Evolutionary conservation across 768 basidiomycete genomes (phyloP).

Genomic region (Tephrocybe sp.): DNA sequence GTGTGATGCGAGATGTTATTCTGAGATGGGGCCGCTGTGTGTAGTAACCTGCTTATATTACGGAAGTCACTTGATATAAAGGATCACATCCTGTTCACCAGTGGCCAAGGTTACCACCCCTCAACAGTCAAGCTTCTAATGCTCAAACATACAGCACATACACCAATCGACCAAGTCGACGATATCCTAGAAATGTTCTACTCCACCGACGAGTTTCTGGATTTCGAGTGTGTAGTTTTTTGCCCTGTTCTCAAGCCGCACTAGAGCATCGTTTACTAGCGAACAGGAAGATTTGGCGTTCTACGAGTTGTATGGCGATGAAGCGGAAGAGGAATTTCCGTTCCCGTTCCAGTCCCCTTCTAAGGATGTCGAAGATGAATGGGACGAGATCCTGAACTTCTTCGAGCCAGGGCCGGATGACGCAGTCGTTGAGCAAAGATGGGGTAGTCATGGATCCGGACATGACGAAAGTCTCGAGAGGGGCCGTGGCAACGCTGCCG

Average conservation of each 20-base stretch:
- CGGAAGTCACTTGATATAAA: no score
- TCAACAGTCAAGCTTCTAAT: not conserved
- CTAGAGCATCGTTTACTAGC: not conserved
- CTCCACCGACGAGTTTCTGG: not conserved
- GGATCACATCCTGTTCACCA: no score
- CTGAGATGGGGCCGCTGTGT: no score
- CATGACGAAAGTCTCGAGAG: not conserved
- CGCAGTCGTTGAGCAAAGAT: not conserved
- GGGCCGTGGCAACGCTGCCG: not conserved
- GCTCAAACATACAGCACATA: not conserved
- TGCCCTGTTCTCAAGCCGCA: no score
- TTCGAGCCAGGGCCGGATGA: not conserved
- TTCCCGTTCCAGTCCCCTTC: not conserved
- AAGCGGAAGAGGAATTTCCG: not conserved
- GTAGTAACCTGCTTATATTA: no score
- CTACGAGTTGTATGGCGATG: conserved; percentile 3
- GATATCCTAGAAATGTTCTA: conserved; percentile 7
- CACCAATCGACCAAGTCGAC: conserved; percentile 1
- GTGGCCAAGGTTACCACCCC: no score
- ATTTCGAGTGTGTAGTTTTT: not conserved
- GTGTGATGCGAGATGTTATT: no score
- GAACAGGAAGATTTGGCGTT: conserved; percentile 9
- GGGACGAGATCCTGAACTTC: not conserved
- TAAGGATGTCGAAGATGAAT: not conserved
- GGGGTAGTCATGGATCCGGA: not conserved